Percentiles rank a stretch among this genome's conserved stretches.
These are phyloP conservation scores for Diutina scorzettiae DNA, from an alignment of 1,139 yeast species.

Conservation along the genomic window DNA sequence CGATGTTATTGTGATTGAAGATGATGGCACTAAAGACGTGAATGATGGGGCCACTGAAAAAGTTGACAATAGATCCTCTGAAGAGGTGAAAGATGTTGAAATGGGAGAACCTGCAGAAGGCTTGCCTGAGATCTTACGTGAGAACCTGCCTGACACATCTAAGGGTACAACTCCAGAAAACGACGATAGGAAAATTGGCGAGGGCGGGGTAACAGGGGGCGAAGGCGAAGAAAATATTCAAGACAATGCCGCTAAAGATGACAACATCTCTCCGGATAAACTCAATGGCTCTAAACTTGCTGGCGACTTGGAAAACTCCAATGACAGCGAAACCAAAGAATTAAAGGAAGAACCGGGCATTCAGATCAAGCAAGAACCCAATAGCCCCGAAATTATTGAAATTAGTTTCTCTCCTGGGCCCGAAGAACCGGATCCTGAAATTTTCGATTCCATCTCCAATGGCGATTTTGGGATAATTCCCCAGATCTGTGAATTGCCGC, in stretches of 20 bases:
- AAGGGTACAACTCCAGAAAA: neutral
- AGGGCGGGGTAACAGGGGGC: neutral
- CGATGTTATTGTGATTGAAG: neutral
- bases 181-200: neutral
- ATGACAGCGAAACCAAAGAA: no score
- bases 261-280: neutral
- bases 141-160: neutral
- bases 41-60: neutral
- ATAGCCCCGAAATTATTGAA: constrained; percentile 15
- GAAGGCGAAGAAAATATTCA: neutral
- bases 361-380: constrained; percentile 9
- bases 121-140: neutral
- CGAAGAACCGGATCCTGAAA: neutral
- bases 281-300: no score
- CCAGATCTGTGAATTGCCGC: neutral
- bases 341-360: no score
- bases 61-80: neutral
- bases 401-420: no score
- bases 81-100: no score
- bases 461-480: constrained; percentile 6
- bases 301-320: no score
- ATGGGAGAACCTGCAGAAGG: neutral
- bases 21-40: neutral
- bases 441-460: neutral
- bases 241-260: neutral